Base-by-base conservation (phyloP, 371 early-diverging fungal species). In the Umbelopsis sp. region DNA sequence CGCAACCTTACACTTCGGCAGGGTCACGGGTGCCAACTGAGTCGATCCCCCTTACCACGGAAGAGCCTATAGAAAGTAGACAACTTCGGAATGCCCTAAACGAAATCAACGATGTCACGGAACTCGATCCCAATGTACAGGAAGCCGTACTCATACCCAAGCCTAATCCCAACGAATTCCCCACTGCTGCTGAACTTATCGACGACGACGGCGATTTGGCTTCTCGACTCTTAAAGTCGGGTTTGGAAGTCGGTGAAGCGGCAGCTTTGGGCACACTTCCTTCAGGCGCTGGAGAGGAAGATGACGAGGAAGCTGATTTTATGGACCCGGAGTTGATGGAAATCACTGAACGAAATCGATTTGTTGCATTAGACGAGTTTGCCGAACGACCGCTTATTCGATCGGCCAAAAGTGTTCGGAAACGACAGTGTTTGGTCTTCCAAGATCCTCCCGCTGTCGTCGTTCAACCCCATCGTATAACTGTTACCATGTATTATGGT, bases 291-390 rank as follows among this genome's bases (percentile, higher is more conserved):
- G 62, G 53, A 32, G 63, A 50, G 14, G 74, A 78, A 1, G 74
- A 76, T 41, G 74, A 74, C 45, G 68, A 70, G 5, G 29, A 63
- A 7, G n/a, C 63, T 20, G 53, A 66, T n/a, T 37, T 16, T 32
- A 65, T 53, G 0, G 76, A 76, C 65, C 73, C 69, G 6, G 74
- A 76, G 8, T 52, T 80, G 25, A 44, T 62, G 8, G 69, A 72
- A 20, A 74, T 75, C 6, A 82, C 82, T 6, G 82, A 82, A 53
- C 41, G 70, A 6, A 82, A 82, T 44, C 71, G 77, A 50, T 64
- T 64, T 50, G 78, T 81, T 20, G 69, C 78, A 7, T 66, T 50
- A 6, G 68, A 66, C 4, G 67, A 68, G 37, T 80, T 82, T 70
- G 65, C 74, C 4, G 71, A 79, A 24, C 65, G 66, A 3, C 72